Percentiles rank a stretch among this genome's conserved stretches.
phyloP scores from a whole-genome alignment of 2,329 filamentous ascomycete genomes.

The Fusarium phyllophilum region DNA sequence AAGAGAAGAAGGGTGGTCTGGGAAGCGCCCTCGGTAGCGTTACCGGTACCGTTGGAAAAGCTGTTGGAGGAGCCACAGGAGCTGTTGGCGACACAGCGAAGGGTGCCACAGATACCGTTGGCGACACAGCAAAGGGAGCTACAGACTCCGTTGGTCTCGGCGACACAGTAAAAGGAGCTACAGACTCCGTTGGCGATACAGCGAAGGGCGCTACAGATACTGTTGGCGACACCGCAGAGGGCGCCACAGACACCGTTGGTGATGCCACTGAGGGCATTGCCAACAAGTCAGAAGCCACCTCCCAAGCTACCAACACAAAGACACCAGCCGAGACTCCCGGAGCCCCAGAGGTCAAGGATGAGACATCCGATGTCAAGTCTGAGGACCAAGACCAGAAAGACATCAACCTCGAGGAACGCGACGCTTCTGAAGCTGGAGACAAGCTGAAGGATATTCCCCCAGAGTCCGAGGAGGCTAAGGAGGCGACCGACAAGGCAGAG shows the following conservation, averaged over 20 bases:
- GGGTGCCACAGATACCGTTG: conserved; percentile 6
- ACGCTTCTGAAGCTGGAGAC: conserved; percentile 29
- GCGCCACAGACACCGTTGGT: conserved; percentile 10
- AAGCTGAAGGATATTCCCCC: conserved; percentile 31
- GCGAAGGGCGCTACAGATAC: conserved; percentile 11
- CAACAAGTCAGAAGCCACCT: conserved; percentile 29
- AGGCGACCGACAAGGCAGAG: conserved; percentile 20
- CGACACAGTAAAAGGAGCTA: not conserved
- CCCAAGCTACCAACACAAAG: conserved; percentile 23
- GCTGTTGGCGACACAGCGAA: conserved; percentile 24
- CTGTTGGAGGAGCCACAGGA: conserved; percentile 8
- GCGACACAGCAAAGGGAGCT: conserved; percentile 2
- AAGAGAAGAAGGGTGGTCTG: conserved; percentile 48
- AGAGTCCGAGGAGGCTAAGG: conserved; percentile 26
- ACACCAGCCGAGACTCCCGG: conserved; percentile 33
- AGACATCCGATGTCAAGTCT: conserved; percentile 23
- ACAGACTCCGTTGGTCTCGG: conserved; percentile 4
- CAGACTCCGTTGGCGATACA: conserved; percentile 11
- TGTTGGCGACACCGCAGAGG: conserved; percentile 8
- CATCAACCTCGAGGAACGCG: conserved; percentile 34
- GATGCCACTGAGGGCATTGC: conserved; percentile 37
- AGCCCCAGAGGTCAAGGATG: conserved; percentile 18
- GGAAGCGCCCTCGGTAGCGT: conserved; percentile 30
- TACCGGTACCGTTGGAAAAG: conserved; percentile 15
- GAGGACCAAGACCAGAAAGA: conserved; percentile 17